Conservation (phyloP, 169 alveolate species). For the Babesia sp. region DNA sequence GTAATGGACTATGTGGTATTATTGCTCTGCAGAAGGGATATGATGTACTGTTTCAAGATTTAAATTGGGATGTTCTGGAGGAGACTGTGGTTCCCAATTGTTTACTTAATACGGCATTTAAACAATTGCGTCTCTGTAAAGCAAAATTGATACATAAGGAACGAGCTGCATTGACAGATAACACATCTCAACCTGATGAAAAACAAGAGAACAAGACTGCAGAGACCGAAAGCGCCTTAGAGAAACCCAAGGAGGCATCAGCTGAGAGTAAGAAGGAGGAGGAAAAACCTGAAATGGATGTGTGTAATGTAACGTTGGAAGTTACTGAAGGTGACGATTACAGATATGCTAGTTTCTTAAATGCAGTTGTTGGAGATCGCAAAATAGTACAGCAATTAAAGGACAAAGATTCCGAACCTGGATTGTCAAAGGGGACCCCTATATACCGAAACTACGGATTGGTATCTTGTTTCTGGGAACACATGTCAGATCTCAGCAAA, state of each 20-base stretch:
- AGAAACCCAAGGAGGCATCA: neutral
- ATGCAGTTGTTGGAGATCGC: neutral
- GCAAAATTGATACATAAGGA: neutral
- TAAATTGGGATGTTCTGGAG: slow-evolving; percentile 62
- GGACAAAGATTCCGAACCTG: neutral
- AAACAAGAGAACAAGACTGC: neutral
- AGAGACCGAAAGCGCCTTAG: neutral
- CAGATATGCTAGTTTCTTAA: neutral
- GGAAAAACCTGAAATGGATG: too few species aligned
- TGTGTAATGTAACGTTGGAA: neutral
- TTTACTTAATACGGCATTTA: slow-evolving; percentile 7
- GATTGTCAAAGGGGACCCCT: neutral
- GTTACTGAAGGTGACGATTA: neutral
- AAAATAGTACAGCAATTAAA: neutral
- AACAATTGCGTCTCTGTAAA: neutral
- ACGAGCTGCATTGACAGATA: neutral
- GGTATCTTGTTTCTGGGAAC: slow-evolving; percentile 29
- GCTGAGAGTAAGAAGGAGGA: neutral
- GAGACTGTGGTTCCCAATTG: slow-evolving; percentile 50
- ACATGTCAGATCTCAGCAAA: neutral
- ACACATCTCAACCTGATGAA: neutral
- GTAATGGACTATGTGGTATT: slow-evolving; percentile 60
- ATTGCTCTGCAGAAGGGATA: slow-evolving; percentile 31
- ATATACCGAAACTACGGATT: neutral
- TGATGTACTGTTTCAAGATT: slow-evolving; percentile 56